Evolutionary conservation across 2,329 filamentous ascomycete genomes (phyloP), one percentile per base, ranked within the genome.

Genomic region (Fusarium praegraminearum): DNA sequence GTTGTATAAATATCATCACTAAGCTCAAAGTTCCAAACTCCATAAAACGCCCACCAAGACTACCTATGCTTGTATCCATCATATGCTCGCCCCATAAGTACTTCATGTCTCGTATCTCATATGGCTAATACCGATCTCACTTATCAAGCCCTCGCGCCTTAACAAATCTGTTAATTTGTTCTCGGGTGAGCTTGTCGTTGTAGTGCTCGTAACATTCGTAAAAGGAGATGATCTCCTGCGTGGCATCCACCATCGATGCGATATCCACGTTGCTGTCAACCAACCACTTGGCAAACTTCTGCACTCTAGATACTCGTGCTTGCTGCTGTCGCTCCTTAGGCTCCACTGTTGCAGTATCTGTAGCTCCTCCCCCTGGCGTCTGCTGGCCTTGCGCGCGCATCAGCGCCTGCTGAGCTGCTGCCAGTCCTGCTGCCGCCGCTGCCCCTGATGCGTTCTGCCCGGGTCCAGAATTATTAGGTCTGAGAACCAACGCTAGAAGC

Each of bases 141-240:
- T 87, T 86, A 54, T 88, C 87, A 44, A 89, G 76, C 3, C 82
- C 83, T 16, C 86, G 80, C 1, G 86, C 87, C 75, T 89, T 89
- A 75, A 89, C 82, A 65, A 88, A 89, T 13, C 87, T 80, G 60
- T 85, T 86, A 57, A 89, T 84, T 73, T 88, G 85, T 75, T 89
- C 87, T 51, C 84, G 78, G 3, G 85, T 87, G 40, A 84, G 79
- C 73, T 89, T 89, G 56, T 89, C 87, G 67, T 88, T 87, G 70
- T 88, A 89, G 71, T 87, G 83, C 75, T 89, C 87, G 52, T 87
- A 83, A 64, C 83, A 87, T 76, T 97, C 93, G 77, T 97, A 97
- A 68, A 97, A 87, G 5, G 93, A 94, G 55, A 98, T 93, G 67
- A 97, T 87, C 81, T 97, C 94, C 80, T 98, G 94, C 1, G 93